Evolutionary conservation across 2,329 filamentous ascomycete species (phyloP).

Genomic region (Diaporthe vaccinii): DNA sequence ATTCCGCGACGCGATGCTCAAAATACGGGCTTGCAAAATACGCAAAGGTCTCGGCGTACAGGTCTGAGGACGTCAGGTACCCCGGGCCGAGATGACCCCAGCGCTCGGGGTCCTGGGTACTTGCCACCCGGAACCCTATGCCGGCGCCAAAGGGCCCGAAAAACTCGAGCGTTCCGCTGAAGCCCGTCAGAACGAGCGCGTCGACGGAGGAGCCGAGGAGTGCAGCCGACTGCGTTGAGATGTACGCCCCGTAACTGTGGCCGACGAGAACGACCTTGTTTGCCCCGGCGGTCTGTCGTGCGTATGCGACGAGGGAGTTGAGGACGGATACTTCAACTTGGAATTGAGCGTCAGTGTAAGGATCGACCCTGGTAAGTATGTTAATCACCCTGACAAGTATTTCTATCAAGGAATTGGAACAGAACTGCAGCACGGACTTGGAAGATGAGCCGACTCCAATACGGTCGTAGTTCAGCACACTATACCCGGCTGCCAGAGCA

Average conservation of each 20-base stretch:
- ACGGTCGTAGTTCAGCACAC: conserved; percentile 49
- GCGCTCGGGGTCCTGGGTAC: conserved; percentile 43
- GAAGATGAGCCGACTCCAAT: conserved; percentile 51
- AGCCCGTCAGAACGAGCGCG: conserved; percentile 42
- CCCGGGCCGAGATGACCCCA: conserved; percentile 47
- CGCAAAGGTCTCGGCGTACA: conserved; percentile 47
- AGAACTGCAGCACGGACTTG: conserved; percentile 42
- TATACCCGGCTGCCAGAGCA: conserved; percentile 48
- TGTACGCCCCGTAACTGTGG: conserved; percentile 50
- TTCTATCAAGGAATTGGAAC: background rate
- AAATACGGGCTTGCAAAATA: conserved; percentile 47
- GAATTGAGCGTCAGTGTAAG: conserved; percentile 48
- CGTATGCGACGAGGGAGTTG: conserved; percentile 47
- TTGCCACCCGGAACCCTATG: conserved; percentile 47
- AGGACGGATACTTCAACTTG: conserved; percentile 50
- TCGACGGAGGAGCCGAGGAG: conserved; percentile 43
- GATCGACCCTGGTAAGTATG: conserved; percentile 42
- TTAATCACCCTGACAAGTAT: background rate
- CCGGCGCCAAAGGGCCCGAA: conserved; percentile 48
- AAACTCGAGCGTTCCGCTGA: conserved; percentile 46
- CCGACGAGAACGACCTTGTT: conserved; percentile 48
- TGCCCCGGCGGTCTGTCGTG: conserved; percentile 43
- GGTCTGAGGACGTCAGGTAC: conserved; percentile 47
- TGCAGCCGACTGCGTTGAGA: conserved; percentile 46
- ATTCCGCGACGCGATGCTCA: conserved; percentile 48